A percentile compares a stretch with the other conserved stretches of the same genome.
Evolutionary conservation across 768 basidiomycete genomes (phyloP).

Genomic region (Lactifluus piperatus): DNA sequence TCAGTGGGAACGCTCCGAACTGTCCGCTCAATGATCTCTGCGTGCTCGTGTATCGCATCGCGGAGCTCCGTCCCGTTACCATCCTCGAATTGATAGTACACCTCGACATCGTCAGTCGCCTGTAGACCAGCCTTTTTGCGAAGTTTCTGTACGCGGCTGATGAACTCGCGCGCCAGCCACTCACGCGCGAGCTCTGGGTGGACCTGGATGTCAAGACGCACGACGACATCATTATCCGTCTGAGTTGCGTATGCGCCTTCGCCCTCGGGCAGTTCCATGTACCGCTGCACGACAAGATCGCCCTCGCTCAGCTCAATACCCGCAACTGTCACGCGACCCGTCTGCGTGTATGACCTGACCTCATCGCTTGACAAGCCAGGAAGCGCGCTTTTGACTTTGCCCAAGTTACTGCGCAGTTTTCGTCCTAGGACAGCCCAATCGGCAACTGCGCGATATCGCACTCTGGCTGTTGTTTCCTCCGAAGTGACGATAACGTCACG

Average conservation of each 20-base stretch:
- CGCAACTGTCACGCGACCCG: conserved; percentile 74
- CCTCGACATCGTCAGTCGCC: conserved; percentile 86
- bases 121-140: conserved; percentile 94
- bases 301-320: conserved; percentile 85
- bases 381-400: conserved; percentile 80
- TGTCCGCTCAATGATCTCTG: conserved; percentile 62
- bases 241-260: conserved; percentile 62
- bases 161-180: conserved; percentile 83
- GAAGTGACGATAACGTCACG: conserved; percentile 84
- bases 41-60: conserved; percentile 55
- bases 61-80: conserved; percentile 56
- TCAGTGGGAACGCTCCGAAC: conserved; percentile 64
- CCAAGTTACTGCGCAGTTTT: conserved; percentile 89
- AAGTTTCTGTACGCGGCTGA: conserved; percentile 89
- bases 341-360: conserved; percentile 66
- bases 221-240: conserved; percentile 91
- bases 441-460: conserved; percentile 84
- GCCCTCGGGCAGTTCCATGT: conserved; percentile 70
- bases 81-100: conserved; percentile 76
- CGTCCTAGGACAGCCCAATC: conserved; percentile 94
- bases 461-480: conserved; percentile 77
- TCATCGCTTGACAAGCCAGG: conserved; percentile 74
- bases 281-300: conserved; percentile 88
- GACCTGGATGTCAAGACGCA: conserved; percentile 82
- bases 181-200: conserved; percentile 82